phyloP scores from a whole-genome alignment of 305 asterid genomes.

The Plantago coronopus region DNA sequence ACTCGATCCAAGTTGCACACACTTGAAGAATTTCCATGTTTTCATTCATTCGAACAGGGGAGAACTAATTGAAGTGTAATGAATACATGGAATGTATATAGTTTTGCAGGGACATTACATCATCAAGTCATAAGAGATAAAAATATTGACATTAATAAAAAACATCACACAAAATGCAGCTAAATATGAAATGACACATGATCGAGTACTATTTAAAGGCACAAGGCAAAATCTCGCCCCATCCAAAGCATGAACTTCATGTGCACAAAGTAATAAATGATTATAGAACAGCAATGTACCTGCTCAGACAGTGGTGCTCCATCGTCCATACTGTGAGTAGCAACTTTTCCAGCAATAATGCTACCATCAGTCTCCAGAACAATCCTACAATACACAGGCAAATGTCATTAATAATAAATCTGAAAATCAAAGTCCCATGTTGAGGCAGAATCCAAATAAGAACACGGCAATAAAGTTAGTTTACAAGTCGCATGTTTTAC shows the following conservation, averaged over 20 bases:
- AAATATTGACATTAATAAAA: too few relatives aligned
- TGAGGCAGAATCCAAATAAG: background rate
- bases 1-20: too few relatives aligned
- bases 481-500: background rate
- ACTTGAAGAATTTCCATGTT: too few relatives aligned
- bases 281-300: constrained; percentile 30
- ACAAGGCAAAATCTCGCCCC: background rate
- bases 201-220: background rate
- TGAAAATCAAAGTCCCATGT: background rate
- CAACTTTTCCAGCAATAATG: constrained; percentile 80
- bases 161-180: too few relatives aligned
- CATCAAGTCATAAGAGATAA: too few relatives aligned
- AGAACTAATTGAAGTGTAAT: too few relatives aligned
- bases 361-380: constrained; percentile 92
- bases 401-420: background rate
- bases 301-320: constrained; percentile 88
- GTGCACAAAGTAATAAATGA: background rate
- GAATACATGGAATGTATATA: too few relatives aligned
- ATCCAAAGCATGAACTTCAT: background rate
- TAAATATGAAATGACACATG: too few relatives aligned
- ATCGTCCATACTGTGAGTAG: constrained; percentile 67
- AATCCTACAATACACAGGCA: constrained; percentile 43
- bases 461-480: background rate
- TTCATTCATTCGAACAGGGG: too few relatives aligned
- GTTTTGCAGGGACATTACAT: too few relatives aligned